Evolutionary conservation across 768 basidiomycete species (phyloP).

Genomic region (Harrya chromipes): DNA sequence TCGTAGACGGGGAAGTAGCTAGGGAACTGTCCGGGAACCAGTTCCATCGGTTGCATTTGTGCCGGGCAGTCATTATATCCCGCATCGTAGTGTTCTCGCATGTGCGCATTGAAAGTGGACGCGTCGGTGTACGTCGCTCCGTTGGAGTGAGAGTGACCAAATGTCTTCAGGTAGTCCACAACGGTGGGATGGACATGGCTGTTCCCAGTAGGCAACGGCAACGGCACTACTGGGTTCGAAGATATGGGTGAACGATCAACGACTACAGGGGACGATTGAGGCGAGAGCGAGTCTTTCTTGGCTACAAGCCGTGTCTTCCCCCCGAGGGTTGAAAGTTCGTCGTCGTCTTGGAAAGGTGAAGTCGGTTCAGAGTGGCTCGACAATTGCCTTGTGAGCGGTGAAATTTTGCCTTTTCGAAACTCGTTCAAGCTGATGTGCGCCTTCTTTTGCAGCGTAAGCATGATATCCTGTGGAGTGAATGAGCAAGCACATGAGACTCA

Average conservation of each 20-base stretch:
- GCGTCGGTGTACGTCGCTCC: slow-evolving; percentile 24
- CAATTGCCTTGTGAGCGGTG: slow-evolving; percentile 37
- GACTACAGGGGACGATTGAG: slow-evolving; percentile 37
- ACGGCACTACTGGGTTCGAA: slow-evolving; percentile 67
- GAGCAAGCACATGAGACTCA: slow-evolving; percentile 5
- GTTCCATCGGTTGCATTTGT: slow-evolving; percentile 31
- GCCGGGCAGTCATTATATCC: slow-evolving; percentile 19
- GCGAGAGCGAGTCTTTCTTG: slow-evolving; percentile 57
- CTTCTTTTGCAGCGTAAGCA: slow-evolving; percentile 60
- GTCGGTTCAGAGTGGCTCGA: slow-evolving; percentile 39
- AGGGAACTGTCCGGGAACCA: slow-evolving; percentile 45
- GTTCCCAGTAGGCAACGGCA: slow-evolving; percentile 54
- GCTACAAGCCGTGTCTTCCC: slow-evolving; percentile 65
- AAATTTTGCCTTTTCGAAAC: slow-evolving; percentile 55
- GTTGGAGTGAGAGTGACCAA: slow-evolving; percentile 34
- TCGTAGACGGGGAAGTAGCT: slow-evolving; percentile 78
- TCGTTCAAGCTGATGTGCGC: slow-evolving; percentile 65
- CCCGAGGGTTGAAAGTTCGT: slow-evolving; percentile 61
- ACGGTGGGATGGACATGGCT: slow-evolving; percentile 60
- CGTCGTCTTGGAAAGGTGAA: slow-evolving; percentile 50
- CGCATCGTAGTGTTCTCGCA: slow-evolving; percentile 24
- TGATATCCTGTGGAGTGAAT: slow-evolving; percentile 47
- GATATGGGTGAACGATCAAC: slow-evolving; percentile 69
- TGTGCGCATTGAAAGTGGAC: slow-evolving; percentile 24
- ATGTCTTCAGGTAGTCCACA: slow-evolving; percentile 66